phyloP scores from a whole-genome alignment of 2,329 filamentous ascomycete species.

The Botrytis porri region DNA sequence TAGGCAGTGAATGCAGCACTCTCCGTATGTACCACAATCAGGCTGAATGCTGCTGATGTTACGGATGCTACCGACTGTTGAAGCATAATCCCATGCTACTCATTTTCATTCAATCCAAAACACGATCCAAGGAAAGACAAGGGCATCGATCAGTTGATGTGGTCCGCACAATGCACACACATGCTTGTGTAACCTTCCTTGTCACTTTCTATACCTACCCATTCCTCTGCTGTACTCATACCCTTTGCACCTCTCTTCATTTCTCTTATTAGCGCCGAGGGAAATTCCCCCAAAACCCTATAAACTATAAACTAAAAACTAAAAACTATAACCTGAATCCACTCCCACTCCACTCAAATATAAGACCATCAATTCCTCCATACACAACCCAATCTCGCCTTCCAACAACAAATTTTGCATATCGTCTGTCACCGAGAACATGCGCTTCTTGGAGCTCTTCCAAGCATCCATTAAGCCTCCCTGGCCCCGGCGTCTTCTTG shows the following conservation, averaged over 20 bases:
- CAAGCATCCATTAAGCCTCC: conserved; percentile 26
- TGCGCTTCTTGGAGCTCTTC: conserved; percentile 29
- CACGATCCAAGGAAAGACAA: background rate
- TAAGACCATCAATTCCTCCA: conserved; percentile 17
- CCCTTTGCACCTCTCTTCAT: background rate
- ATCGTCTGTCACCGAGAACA: conserved; percentile 32
- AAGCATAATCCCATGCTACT: background rate
- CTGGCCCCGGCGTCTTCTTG: conserved; percentile 28
- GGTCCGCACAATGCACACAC: background rate
- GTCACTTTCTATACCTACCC: background rate
- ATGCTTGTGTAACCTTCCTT: conserved; percentile 6
- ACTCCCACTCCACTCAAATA: conserved; percentile 21
- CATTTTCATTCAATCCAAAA: background rate
- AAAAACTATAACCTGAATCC: conserved; percentile 6
- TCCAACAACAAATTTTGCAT: conserved; percentile 22
- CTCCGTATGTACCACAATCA: background rate
- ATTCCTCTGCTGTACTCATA: background rate
- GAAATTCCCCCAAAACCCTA: background rate
- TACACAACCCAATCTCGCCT: conserved; percentile 19
- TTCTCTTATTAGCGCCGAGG: background rate
- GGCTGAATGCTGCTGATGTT: background rate
- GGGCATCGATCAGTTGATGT: background rate
- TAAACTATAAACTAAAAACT: background rate
- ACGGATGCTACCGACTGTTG: background rate
- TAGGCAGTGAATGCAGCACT: background rate